Evolutionary conservation across 148 eudicot species (phyloP).

Genomic region (Rhododendron ferrugineum): DNA sequence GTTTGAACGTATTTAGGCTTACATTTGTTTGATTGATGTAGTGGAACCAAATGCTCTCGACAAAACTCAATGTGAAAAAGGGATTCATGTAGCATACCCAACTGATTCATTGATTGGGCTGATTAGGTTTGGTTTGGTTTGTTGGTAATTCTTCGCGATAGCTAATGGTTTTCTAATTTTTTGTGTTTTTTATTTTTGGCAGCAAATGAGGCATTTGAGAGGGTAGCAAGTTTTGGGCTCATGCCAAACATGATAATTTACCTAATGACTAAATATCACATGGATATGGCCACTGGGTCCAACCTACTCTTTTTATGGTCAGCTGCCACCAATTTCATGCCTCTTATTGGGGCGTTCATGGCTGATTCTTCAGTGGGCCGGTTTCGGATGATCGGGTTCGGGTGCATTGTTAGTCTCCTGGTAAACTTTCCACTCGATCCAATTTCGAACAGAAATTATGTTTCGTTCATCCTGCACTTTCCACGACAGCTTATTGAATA

Average conservation of each 20-base stretch:
- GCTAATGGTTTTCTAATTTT: background rate
- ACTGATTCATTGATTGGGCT: background rate
- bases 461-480: background rate
- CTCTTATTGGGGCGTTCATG: slow-evolving; percentile 37
- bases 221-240: slow-evolving; percentile 46
- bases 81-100: background rate
- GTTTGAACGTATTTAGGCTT: background rate
- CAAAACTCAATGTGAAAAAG: background rate
- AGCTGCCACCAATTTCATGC: slow-evolving; percentile 45
- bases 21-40: background rate
- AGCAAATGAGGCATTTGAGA: slow-evolving; percentile 54
- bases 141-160: background rate
- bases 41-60: background rate
- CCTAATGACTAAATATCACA: slow-evolving; percentile 38
- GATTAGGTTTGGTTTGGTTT: background rate
- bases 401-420: slow-evolving; percentile 43
- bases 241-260: slow-evolving; percentile 59
- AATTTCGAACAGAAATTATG: background rate
- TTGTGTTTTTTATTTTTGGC: slow-evolving; percentile 1
- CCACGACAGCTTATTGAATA: background rate
- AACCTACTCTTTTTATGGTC: slow-evolving; percentile 45
- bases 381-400: slow-evolving; percentile 41
- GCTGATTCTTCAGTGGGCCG: slow-evolving; percentile 58
- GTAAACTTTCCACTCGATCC: slow-evolving; percentile 21
- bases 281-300: slow-evolving; percentile 43